Conservation (phyloP, 768 basidiomycete genomes). For the Filobasidium floriforme region DNA sequence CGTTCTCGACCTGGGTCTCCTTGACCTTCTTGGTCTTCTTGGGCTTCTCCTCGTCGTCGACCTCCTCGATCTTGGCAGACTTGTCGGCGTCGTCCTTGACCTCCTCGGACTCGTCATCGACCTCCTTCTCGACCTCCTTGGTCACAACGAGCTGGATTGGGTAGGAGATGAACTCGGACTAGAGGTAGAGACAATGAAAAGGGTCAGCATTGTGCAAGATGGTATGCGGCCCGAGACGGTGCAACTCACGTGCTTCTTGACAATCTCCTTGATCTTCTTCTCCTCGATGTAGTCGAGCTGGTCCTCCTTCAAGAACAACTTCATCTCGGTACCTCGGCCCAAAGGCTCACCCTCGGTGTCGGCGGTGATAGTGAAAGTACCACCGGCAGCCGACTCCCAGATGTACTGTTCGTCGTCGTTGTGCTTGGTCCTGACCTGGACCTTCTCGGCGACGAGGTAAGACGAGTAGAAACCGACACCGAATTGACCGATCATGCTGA, state of each 20-base stretch:
- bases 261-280: conserved; percentile 98
- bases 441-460: conserved; percentile 96
- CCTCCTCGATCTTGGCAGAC: conserved; percentile 53
- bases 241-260: conserved; percentile 75
- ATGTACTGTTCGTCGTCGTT: conserved; percentile 99
- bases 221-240: no score
- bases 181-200: background rate
- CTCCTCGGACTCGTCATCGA: conserved; percentile 57
- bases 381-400: conserved; percentile 99
- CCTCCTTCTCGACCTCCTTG: conserved; percentile 98
- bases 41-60: conserved; percentile 71
- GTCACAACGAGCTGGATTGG: conserved; percentile 97
- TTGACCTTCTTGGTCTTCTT: conserved; percentile 94
- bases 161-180: conserved; percentile 98
- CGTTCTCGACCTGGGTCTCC: conserved; percentile 75
- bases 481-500: conserved; percentile 88
- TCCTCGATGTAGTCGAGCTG: conserved; percentile 98
- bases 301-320: conserved; percentile 84
- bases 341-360: conserved; percentile 84
- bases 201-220: background rate
- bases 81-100: conserved; percentile 65
- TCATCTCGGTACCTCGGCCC: conserved; percentile 80
- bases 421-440: conserved; percentile 98
- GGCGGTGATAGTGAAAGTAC: conserved; percentile 95
- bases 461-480: conserved; percentile 99